Conservation (phyloP, 371 early-diverging fungal genomes). For the Apophysomyces elegans region DNA sequence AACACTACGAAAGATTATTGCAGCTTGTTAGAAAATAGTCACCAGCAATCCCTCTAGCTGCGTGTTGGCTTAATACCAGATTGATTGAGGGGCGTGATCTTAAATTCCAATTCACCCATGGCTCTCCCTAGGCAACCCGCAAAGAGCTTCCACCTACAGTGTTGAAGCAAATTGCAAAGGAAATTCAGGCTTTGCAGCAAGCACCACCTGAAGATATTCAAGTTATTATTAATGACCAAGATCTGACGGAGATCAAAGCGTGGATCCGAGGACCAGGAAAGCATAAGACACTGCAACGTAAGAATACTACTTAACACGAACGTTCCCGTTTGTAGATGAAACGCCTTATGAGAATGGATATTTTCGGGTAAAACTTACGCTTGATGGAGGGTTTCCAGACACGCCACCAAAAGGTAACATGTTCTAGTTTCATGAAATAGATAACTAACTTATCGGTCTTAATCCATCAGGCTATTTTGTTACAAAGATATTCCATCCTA, state of each 20-base stretch:
- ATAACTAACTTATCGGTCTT: neutral
- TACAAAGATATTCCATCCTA: conserved; percentile 95
- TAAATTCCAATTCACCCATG: neutral
- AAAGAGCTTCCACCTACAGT: conserved; percentile 48
- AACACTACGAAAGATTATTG: too few species aligned
- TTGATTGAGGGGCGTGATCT: too few species aligned
- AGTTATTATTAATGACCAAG: conserved; percentile 68
- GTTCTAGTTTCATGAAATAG: neutral
- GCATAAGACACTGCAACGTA: neutral
- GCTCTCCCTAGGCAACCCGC: conserved; percentile 28
- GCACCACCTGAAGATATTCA: conserved; percentile 82
- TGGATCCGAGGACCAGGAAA: conserved; percentile 88
- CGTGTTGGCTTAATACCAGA: too few species aligned
- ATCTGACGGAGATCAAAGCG: conserved; percentile 79
- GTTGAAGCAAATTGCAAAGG: conserved; percentile 59
- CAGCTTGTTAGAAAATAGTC: too few species aligned
- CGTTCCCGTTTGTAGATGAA: conserved; percentile 39
- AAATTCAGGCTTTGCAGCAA: conserved; percentile 57
- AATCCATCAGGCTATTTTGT: conserved; percentile 63
- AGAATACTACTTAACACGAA: neutral
- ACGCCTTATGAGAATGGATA: conserved; percentile 84
- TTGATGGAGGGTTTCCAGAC: conserved; percentile 71
- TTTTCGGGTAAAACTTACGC: conserved; percentile 67
- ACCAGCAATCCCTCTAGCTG: too few species aligned
- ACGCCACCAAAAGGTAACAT: conserved; percentile 74